Evolutionary conservation across 345 rosid species (phyloP).

Genomic region (Brassica cretica): DNA sequence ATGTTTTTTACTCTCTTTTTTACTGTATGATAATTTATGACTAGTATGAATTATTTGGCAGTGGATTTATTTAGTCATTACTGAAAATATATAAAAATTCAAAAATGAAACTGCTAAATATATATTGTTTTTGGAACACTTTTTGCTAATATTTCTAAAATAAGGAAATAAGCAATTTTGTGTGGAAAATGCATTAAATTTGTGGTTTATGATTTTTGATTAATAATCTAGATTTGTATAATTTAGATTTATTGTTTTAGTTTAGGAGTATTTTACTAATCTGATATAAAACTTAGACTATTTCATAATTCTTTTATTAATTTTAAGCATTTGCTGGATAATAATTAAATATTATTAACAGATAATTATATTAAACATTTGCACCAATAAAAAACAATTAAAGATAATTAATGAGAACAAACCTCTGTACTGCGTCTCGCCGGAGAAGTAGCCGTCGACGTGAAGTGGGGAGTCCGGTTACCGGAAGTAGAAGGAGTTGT

Average conservation of each 20-base stretch:
- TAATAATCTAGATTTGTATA: not conserved
- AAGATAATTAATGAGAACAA: slow-evolving; percentile 10
- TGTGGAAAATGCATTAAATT: not conserved
- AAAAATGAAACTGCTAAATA: not conserved
- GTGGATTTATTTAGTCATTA: not conserved
- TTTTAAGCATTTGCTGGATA: not conserved
- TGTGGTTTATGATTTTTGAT: not conserved
- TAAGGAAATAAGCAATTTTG: not conserved
- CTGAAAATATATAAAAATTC: not conserved
- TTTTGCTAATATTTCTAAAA: not conserved
- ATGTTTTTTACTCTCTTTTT: slow-evolving; percentile 27
- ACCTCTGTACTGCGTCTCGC: slow-evolving; percentile 42
- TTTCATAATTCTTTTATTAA: not conserved
- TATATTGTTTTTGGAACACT: too few species aligned
- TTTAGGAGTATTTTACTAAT: not conserved
- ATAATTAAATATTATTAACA: too few species aligned
- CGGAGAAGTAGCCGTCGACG: slow-evolving; percentile 71
- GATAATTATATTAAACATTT: too few species aligned
- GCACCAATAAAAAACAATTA: too few species aligned
- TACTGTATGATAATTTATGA: slow-evolving; percentile 21
- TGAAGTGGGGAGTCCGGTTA: slow-evolving; percentile 60
- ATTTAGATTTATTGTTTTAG: not conserved
- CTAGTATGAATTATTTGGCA: not conserved
- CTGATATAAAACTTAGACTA: not conserved
- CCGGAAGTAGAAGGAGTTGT: slow-evolving; percentile 55